phyloP scores from a whole-genome alignment of 148 eudicot genomes.

The Rhododendron ferrugineum region DNA sequence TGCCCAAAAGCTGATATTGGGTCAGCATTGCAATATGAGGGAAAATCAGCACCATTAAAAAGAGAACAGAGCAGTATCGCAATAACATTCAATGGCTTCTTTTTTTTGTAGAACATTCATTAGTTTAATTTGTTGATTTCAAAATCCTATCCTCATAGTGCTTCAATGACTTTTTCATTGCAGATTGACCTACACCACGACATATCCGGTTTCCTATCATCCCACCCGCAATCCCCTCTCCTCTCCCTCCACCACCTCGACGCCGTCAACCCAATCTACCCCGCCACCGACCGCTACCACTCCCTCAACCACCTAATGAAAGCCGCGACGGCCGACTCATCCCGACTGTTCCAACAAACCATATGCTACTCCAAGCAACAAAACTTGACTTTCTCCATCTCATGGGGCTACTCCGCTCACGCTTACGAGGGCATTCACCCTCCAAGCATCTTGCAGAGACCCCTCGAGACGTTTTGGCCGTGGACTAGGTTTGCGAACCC shows the following conservation, averaged over 20 bases:
- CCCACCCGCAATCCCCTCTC: constrained; percentile 46
- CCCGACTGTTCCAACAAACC: constrained; percentile 58
- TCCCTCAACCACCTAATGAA: constrained; percentile 47
- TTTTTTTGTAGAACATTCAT: too few species aligned
- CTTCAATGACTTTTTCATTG: background rate
- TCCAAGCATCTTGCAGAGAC: constrained; percentile 16
- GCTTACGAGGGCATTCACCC: constrained; percentile 14
- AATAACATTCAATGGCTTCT: background rate
- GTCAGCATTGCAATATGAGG: too few species aligned
- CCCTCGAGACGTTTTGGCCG: constrained; percentile 19
- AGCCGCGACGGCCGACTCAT: constrained; percentile 38
- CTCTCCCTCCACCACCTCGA: constrained; percentile 58
- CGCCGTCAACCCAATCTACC: constrained; percentile 39
- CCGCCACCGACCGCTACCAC: constrained; percentile 25
- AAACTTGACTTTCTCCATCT: constrained; percentile 44
- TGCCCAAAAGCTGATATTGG: background rate
- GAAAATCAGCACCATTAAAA: too few species aligned
- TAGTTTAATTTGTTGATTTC: too few species aligned
- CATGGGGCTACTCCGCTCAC: constrained; percentile 47
- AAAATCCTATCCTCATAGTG: too few species aligned
- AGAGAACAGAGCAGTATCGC: too few species aligned
- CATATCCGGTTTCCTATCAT: constrained; percentile 45
- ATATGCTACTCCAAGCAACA: constrained; percentile 42
- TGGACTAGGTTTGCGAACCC: constrained; percentile 16
- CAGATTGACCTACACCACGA: constrained; percentile 53